phyloP scores from a whole-genome alignment of 495 filamentous ascomycete species.

The Daldinia caldariorum region DNA sequence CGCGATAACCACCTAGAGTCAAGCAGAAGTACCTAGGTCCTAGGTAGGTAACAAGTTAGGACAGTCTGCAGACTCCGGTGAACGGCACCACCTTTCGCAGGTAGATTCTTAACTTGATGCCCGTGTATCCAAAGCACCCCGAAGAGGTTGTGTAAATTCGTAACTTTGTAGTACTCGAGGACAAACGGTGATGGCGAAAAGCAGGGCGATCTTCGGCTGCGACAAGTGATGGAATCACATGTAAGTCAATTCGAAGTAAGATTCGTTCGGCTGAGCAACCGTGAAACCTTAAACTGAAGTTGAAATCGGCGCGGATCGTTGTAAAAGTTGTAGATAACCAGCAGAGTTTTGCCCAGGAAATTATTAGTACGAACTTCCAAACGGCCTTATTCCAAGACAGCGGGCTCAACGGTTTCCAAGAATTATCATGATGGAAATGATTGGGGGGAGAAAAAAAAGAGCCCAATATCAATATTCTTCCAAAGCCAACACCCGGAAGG shows the following conservation, averaged over 20 bases:
- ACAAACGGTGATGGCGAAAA: constrained; percentile 9
- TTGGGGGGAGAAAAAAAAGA: not conserved
- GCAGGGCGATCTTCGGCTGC: constrained; percentile 2
- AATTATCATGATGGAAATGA: constrained; percentile 20
- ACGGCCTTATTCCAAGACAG: constrained; percentile 17
- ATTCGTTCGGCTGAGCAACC: constrained; percentile 27
- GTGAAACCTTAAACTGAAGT: constrained; percentile 29
- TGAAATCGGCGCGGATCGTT: constrained; percentile 9
- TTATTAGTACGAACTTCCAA: constrained; percentile 9
- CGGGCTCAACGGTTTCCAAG: constrained; percentile 14
- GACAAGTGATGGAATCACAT: constrained; percentile 28
- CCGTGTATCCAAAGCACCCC: constrained; percentile 37
- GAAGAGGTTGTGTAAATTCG: constrained; percentile 11
- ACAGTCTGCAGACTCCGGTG: constrained; percentile 27
- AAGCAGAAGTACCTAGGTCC: too few species aligned
- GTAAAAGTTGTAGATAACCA: not conserved
- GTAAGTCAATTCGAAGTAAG: constrained; percentile 22
- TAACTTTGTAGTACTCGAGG: constrained; percentile 5
- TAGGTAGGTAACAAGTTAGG: constrained; percentile 30
- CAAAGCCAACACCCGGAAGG: constrained; percentile 8
- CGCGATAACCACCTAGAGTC: constrained; percentile 5
- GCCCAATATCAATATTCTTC: not conserved
- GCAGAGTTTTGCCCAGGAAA: not conserved
- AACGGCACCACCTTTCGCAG: constrained; percentile 37
- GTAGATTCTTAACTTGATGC: constrained; percentile 29